Conservation (phyloP, 2,329 filamentous ascomycete species). For the Trichoderma polysporum region DNA sequence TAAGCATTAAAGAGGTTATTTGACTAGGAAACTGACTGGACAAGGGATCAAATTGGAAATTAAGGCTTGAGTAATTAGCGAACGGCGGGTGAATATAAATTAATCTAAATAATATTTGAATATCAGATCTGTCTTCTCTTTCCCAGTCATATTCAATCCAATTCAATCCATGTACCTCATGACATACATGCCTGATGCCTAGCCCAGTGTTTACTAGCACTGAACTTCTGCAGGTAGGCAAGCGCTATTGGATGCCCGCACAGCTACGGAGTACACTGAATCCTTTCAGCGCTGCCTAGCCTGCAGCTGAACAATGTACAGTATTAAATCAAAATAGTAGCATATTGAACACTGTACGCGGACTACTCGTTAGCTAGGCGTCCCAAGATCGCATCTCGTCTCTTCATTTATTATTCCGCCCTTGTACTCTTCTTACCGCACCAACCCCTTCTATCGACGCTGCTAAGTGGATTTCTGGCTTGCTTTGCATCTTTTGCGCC, state of each 20-base stretch:
- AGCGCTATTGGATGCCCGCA: no score
- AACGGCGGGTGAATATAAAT: not conserved
- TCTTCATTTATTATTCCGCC: not conserved
- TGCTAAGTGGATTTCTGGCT: not conserved
- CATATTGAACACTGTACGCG: conserved; percentile 1
- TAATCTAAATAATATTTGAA: not conserved
- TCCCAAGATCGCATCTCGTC: not conserved
- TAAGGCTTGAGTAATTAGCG: not conserved
- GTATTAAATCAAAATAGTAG: not conserved
- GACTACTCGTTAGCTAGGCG: not conserved
- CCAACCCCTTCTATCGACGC: not conserved
- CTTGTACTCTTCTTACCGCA: not conserved
- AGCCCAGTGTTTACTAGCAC: not conserved
- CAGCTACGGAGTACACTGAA: not conserved
- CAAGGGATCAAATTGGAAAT: not conserved
- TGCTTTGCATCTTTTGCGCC: not conserved
- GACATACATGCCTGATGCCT: not conserved
- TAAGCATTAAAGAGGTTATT: not conserved
- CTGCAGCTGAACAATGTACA: not conserved
- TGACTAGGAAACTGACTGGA: not conserved
- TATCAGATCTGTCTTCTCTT: not conserved
- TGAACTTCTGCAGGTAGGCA: no score
- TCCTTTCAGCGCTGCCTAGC: not conserved
- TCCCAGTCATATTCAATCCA: not conserved
- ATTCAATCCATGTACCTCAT: not conserved